A percentile compares a stretch with the other conserved stretches of the same genome.
Conservation (phyloP, 495 filamentous ascomycete genomes). For the Talaromyces trachyspermus region DNA sequence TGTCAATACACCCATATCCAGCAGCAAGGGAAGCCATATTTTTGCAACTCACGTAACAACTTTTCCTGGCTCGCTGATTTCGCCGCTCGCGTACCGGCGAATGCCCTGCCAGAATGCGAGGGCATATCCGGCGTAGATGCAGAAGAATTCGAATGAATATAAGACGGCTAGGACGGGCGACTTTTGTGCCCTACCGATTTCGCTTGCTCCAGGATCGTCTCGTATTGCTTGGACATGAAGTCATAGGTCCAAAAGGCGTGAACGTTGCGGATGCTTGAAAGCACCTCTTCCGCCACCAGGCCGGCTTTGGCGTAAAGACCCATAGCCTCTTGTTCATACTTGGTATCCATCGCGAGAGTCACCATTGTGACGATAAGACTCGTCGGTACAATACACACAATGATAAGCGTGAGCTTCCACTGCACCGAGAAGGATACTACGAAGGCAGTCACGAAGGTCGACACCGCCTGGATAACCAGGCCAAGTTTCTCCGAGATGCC, state of each 20-base stretch:
- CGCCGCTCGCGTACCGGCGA: conserved; percentile 3
- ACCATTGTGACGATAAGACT: conserved; percentile 5
- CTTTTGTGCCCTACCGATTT: conserved; percentile 7
- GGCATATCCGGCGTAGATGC: conserved; percentile 10
- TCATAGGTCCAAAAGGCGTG: conserved; percentile 12
- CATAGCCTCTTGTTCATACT: not conserved
- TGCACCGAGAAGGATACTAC: conserved; percentile 22
- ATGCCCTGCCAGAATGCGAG: conserved; percentile 17
- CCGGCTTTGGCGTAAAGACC: conserved; percentile 40
- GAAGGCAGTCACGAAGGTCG: conserved; percentile 25
- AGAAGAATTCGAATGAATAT: conserved; percentile 9
- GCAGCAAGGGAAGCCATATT: conserved; percentile 22
- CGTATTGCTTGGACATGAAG: conserved; percentile 8
- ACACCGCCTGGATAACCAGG: conserved; percentile 16
- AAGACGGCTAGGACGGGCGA: conserved; percentile 4
- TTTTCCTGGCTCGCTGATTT: conserved; percentile 26
- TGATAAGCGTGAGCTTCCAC: conserved; percentile 26
- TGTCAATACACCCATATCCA: conserved; percentile 11
- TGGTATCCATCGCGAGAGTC: not conserved
- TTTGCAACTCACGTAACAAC: conserved; percentile 28
- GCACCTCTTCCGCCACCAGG: conserved; percentile 13
- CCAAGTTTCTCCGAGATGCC: conserved; percentile 27
- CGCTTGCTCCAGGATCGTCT: conserved; percentile 5
- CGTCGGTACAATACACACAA: conserved; percentile 9
- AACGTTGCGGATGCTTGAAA: conserved; percentile 8